A percentile compares a stretch with the other conserved stretches of the same genome.
phyloP scores from a whole-genome alignment of 1,284 basidiomycete species.

The Sanghuangporus baumii region DNA sequence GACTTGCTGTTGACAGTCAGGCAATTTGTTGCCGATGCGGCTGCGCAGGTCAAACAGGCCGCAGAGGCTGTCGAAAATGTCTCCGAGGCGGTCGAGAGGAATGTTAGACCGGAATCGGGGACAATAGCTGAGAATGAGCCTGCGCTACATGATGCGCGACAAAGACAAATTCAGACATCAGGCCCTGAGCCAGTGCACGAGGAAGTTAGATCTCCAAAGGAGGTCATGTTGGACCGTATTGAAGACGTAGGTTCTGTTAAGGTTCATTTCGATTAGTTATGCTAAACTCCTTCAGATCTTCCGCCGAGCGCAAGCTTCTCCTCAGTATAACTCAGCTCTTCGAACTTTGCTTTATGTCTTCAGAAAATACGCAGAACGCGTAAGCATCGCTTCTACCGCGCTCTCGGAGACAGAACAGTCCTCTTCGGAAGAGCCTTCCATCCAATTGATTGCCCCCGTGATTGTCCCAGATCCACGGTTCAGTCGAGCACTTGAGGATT shows the following conservation, averaged over 20 bases:
- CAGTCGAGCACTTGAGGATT: conserved; percentile 26
- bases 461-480: conserved; percentile 30
- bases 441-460: conserved; percentile 21
- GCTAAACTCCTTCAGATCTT: conserved; percentile 29
- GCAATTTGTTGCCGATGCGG: conserved; percentile 31
- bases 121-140: conserved; percentile 13
- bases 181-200: conserved; percentile 6
- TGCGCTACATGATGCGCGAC: background rate
- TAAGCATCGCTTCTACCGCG: conserved; percentile 24
- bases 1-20: conserved; percentile 26
- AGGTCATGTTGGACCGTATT: conserved; percentile 10
- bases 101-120: conserved; percentile 14
- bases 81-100: conserved; percentile 22
- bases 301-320: conserved; percentile 33
- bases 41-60: conserved; percentile 29
- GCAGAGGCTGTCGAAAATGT: conserved; percentile 26
- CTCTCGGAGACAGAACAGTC: conserved; percentile 13
- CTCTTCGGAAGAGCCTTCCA: conserved; percentile 17
- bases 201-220: conserved; percentile 16
- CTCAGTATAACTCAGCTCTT: conserved; percentile 33
- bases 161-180: background rate
- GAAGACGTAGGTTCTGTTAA: conserved; percentile 22
- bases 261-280: background rate
- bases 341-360: conserved; percentile 34
- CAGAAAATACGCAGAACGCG: conserved; percentile 35